Evolutionary conservation across 225 moss, liverwort and hornwort species (phyloP), one percentile per base, ranked within the genome.

Genomic region (Marchantia paleacea): DNA sequence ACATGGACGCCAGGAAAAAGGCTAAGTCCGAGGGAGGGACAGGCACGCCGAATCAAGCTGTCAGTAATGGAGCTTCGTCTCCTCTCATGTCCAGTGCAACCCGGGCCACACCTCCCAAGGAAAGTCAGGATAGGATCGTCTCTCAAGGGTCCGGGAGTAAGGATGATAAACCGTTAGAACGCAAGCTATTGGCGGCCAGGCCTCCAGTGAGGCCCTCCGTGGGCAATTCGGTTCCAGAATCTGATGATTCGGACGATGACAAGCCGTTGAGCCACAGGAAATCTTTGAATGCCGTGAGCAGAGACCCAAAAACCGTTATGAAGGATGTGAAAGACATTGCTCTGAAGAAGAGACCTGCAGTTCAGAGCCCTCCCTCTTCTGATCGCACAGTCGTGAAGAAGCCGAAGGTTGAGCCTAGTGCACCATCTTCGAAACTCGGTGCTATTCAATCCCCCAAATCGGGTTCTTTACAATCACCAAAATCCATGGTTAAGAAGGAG

Each of bases 261-360:
- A 85, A 85, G 79, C 87, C 87, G 12, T 81, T 88, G 83, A 85
- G 80, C 63, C 70, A 66, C 58, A 85, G 85, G 79, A 88, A 83
- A 69, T 83, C 83, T 68, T 52, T 81, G 82, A 77, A 72, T 31
- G 71, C 77, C 4, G 39, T 18, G 28, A 65, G 69, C 24, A 76
- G 73, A 78, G 82, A 81, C 7, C 52, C 72, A 28, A 86, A 84
- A 74, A 71, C 81, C 30, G 72, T 53, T 49, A 75, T 57, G 20
- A 74, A 69, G 85, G 62, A 92, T 79, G 78, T 82, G 80, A 78
- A 90, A 88, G 85, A 91, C 73, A 4, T 2, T 82, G 76, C 73
- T 60, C 61, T 85, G 52, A 88, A 90, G 88, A 91, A 92, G 69
- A 76, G 84, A 67, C 82, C 86, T 28, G 86, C 84, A 55, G 84